Conservation (phyloP, 129 eudicot species). For the Artemisia annua region DNA sequence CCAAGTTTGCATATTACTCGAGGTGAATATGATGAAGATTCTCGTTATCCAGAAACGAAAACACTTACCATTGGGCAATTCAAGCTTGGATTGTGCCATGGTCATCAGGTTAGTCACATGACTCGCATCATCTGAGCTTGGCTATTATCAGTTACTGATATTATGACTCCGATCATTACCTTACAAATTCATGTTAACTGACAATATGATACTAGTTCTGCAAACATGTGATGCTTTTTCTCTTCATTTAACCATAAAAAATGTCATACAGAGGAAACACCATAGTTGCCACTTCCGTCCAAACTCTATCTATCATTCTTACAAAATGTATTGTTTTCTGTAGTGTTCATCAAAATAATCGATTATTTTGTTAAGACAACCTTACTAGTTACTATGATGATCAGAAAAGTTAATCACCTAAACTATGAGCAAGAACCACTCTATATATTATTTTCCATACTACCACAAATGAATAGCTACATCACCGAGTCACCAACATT, state of each 20-base stretch:
- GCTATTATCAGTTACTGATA: neutral
- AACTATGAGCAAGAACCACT: conserved; percentile 3
- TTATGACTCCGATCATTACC: conserved; percentile 9
- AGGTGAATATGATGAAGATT: conserved; percentile 98
- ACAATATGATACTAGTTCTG: conserved; percentile 9
- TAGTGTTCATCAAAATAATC: neutral
- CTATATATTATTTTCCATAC: neutral
- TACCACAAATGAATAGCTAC: too few species aligned
- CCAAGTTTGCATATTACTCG: conserved; percentile 91
- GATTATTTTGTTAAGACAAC: neutral
- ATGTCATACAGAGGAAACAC: too few species aligned
- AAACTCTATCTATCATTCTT: neutral
- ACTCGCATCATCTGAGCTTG: conserved; percentile 8
- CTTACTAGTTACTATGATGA: too few species aligned
- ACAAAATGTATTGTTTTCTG: neutral
- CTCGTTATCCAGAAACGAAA: conserved; percentile 88
- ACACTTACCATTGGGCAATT: conserved; percentile 94
- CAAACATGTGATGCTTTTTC: neutral
- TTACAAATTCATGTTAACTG: conserved; percentile 3
- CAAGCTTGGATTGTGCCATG: conserved; percentile 96
- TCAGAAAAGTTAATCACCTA: too few species aligned
- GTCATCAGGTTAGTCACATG: conserved; percentile 76
- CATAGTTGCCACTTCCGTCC: too few species aligned
- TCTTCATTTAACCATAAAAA: neutral
- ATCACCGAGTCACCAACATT: too few species aligned